Percentiles rank a stretch among this genome's conserved stretches.
Evolutionary conservation across 257 asterid genomes (phyloP).

Genomic region (Fraxinus anomala): DNA sequence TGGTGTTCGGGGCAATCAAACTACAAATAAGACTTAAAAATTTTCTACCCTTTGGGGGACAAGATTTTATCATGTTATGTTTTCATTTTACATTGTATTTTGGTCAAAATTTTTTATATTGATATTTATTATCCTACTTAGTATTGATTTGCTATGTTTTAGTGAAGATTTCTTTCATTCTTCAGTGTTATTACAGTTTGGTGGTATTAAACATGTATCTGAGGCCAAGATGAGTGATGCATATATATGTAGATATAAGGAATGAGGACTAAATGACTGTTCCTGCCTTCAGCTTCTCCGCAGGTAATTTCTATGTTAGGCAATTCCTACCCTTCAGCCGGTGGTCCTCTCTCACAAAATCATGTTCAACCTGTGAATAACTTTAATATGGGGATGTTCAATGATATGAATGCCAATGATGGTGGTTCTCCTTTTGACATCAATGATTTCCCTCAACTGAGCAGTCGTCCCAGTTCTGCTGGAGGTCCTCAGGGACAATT

Average conservation of each 20-base stretch:
- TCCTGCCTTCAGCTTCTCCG: conserved; percentile 83
- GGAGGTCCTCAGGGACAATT: conserved; percentile 98
- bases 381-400: conserved; percentile 76
- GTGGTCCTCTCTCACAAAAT: conserved; percentile 87
- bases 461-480: conserved; percentile 94
- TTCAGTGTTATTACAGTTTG: conserved; percentile 2
- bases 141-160: neutral
- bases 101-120: neutral
- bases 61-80: neutral
- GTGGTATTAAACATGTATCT: conserved; percentile 5
- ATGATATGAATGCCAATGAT: conserved; percentile 80
- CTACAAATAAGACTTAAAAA: neutral
- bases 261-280: conserved; percentile 27
- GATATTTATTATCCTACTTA: neutral
- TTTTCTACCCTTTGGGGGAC: neutral
- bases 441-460: conserved; percentile 93
- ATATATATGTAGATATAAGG: conserved; percentile 16
- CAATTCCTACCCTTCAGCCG: conserved; percentile 73
- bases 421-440: conserved; percentile 82
- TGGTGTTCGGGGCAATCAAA: neutral
- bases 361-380: conserved; percentile 77
- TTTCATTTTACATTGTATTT: neutral
- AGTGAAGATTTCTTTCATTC: conserved; percentile 1
- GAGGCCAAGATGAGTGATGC: conserved; percentile 20
- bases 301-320: conserved; percentile 92